A percentile compares a stretch with the other conserved stretches of the same genome.
phyloP scores from a whole-genome alignment of 1,284 basidiomycete genomes.

The Clitocybe nebularis region DNA sequence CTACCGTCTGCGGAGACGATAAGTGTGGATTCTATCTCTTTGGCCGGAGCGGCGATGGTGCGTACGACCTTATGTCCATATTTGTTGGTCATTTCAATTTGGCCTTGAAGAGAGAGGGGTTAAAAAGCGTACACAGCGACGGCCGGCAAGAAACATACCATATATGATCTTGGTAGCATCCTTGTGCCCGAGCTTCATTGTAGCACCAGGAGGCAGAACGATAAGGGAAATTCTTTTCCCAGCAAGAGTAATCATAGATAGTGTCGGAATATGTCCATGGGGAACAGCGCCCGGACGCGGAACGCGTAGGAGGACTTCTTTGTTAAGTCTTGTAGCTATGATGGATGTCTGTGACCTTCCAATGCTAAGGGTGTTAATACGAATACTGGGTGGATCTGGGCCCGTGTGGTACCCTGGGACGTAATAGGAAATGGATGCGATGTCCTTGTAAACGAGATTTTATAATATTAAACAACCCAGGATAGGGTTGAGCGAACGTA shows the following conservation, averaged over 20 bases:
- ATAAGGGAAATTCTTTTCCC: neutral
- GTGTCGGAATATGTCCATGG: neutral
- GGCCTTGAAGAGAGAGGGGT: neutral
- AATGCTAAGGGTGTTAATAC: constrained; percentile 9
- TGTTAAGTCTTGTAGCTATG: neutral
- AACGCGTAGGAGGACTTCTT: neutral
- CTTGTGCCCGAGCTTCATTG: constrained; percentile 3
- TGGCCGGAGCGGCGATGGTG: neutral
- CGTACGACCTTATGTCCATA: neutral
- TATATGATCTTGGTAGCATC: constrained; percentile 23
- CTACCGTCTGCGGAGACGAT: constrained; percentile 2
- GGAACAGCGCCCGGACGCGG: neutral
- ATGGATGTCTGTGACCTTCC: neutral
- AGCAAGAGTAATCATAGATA: neutral
- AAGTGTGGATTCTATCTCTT: neutral
- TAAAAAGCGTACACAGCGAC: neutral
- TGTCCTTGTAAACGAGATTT: constrained; percentile 23
- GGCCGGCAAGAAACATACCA: constrained; percentile 13
- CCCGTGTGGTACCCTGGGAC: constrained; percentile 27
- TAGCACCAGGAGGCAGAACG: neutral
- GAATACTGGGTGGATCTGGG: constrained; percentile 20
- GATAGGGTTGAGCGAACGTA: neutral
- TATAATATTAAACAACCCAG: neutral
- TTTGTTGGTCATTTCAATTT: constrained; percentile 7
- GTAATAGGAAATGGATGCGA: constrained; percentile 28